Conservation (phyloP, 1,284 basidiomycete genomes). For the Laetiporus sulphureus region DNA sequence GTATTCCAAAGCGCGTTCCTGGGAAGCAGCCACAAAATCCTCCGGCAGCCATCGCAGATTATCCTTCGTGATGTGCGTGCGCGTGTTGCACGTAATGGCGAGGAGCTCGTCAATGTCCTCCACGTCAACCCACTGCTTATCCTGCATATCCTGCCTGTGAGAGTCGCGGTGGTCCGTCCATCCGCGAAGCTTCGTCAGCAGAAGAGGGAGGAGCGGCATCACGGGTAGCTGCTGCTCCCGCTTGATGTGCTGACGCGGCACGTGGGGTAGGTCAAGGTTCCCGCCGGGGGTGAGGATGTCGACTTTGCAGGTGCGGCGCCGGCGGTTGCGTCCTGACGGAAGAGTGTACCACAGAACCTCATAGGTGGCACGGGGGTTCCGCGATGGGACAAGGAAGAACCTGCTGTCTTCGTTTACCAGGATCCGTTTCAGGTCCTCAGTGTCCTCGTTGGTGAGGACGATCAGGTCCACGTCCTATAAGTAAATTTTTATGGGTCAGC, state of each 20-base stretch:
- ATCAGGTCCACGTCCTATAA: constrained; percentile 25
- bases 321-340: not conserved
- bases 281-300: constrained; percentile 29
- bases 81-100: constrained; percentile 12
- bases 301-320: constrained; percentile 13
- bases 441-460: constrained; percentile 13
- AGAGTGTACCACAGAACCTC: constrained; percentile 24
- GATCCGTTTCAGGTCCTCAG: constrained; percentile 20
- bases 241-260: constrained; percentile 15
- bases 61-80: not conserved
- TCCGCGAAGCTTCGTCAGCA: constrained; percentile 29
- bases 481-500: no score
- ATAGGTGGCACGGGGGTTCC: constrained; percentile 20
- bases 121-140: constrained; percentile 25
- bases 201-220: constrained; percentile 23
- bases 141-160: constrained; percentile 13
- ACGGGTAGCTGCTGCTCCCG: constrained; percentile 18
- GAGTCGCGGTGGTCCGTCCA: constrained; percentile 28
- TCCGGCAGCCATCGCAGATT: constrained; percentile 5
- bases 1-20: constrained; percentile 5
- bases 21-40: constrained; percentile 5
- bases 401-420: constrained; percentile 11
- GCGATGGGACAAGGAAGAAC: constrained; percentile 23
- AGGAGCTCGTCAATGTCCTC: constrained; percentile 22
- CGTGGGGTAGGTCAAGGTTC: constrained; percentile 22